These are phyloP conservation scores for Wickerhamiella galacta DNA, from an alignment of 805 yeast genomes.

Conservation along the genomic window DNA sequence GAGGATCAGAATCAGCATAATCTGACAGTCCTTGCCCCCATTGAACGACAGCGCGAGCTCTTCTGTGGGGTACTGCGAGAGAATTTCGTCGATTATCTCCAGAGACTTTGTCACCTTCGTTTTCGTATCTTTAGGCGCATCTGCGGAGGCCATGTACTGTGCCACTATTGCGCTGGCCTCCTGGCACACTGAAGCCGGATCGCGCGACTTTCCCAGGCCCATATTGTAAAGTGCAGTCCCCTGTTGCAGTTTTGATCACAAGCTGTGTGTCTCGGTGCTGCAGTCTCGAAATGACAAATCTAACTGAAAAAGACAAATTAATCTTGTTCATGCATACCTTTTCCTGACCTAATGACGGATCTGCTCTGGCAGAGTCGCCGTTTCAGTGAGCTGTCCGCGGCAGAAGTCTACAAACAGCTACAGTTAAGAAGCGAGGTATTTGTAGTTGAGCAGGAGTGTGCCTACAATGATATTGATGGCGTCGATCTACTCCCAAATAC, in stretches of 20 bases:
- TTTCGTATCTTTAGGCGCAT: slow-evolving; percentile 10
- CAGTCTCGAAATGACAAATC: too few species aligned
- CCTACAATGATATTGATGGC: slow-evolving; percentile 13
- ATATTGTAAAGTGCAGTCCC: too few species aligned
- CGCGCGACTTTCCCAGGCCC: too few species aligned
- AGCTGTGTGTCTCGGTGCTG: too few species aligned
- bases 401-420: slow-evolving; percentile 10
- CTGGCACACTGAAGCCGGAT: too few species aligned
- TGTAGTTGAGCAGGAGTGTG: slow-evolving; percentile 15
- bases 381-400: too few species aligned
- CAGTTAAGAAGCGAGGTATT: slow-evolving; percentile 13
- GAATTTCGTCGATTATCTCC: slow-evolving; percentile 17
- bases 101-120: slow-evolving; percentile 15
- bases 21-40: slow-evolving; percentile 95
- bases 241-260: too few species aligned
- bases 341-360: too few species aligned
- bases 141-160: background rate
- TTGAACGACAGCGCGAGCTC: slow-evolving; percentile 61
- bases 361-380: too few species aligned
- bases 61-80: slow-evolving; percentile 9
- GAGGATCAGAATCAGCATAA: slow-evolving; percentile 59
- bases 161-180: background rate
- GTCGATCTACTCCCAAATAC: slow-evolving; percentile 8
- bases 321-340: too few species aligned
- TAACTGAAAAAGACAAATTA: too few species aligned